A percentile compares a stretch with the other conserved stretches of the same genome.
phyloP scores from a whole-genome alignment of 805 yeast species.

The Debaryomyces hansenii region DNA sequence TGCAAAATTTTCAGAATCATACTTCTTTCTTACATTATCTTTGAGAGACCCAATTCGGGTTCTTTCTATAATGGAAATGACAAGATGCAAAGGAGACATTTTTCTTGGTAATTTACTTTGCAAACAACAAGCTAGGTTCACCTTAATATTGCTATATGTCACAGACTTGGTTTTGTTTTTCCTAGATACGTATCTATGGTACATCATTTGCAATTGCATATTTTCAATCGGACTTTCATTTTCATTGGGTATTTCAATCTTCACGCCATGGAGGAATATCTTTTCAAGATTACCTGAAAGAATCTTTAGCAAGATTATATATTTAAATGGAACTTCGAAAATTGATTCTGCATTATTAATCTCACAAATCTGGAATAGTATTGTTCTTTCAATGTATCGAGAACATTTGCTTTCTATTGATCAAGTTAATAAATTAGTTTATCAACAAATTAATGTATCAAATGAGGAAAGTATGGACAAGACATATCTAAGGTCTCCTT shows the following conservation, averaged over 20 bases:
- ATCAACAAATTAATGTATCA: constrained; percentile 20
- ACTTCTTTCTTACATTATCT: constrained; percentile 35
- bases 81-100: constrained; percentile 27
- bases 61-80: constrained; percentile 24
- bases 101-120: constrained; percentile 25
- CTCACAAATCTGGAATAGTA: constrained; percentile 30
- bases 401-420: constrained; percentile 40
- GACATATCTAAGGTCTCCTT: constrained; percentile 36
- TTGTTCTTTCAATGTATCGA: constrained; percentile 29
- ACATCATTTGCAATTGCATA: constrained; percentile 34
- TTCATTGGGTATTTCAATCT: constrained; percentile 31
- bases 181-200: constrained; percentile 42
- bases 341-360: constrained; percentile 11
- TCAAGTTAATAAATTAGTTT: constrained; percentile 39
- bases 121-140: constrained; percentile 25
- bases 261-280: constrained; percentile 40
- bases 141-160: constrained; percentile 22
- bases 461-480: constrained; percentile 16
- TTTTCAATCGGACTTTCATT: constrained; percentile 33
- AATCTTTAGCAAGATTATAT: constrained; percentile 26
- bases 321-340: constrained; percentile 9
- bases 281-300: constrained; percentile 36
- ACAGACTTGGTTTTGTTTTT: constrained; percentile 35
- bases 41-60: constrained; percentile 34
- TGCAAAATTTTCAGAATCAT: constrained; percentile 36